A percentile compares a stretch with the other conserved stretches of the same genome.
Conservation (phyloP, 805 yeast genomes). For the Barnettozyma wickerhamii region DNA sequence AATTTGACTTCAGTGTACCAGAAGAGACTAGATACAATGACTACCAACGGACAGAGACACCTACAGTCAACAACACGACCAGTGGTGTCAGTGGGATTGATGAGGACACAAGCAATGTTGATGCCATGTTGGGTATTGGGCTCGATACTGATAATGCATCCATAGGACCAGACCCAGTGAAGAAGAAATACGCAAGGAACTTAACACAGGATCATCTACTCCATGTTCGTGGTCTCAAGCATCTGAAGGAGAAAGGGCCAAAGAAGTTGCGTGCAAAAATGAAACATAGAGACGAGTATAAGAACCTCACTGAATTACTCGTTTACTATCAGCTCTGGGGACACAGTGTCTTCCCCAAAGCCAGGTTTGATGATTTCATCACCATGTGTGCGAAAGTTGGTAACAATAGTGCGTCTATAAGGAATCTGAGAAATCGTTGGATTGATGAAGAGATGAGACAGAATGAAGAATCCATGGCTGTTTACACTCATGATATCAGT, state of each 20-base stretch:
- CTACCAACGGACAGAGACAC: neutral
- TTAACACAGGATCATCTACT: constrained; percentile 50
- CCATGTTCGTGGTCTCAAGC: constrained; percentile 51
- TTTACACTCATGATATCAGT: constrained; percentile 1
- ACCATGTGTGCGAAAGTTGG: constrained; percentile 49
- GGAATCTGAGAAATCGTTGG: constrained; percentile 36
- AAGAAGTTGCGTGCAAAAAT: constrained; percentile 21
- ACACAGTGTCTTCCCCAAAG: constrained; percentile 72
- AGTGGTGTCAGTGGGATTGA: neutral
- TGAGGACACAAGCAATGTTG: too few species aligned
- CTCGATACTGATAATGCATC: neutral
- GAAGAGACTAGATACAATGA: neutral
- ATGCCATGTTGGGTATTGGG: constrained; percentile 11
- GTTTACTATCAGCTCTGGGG: constrained; percentile 71
- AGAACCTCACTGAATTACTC: constrained; percentile 46
- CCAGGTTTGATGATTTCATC: constrained; percentile 68
- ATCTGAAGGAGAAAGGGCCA: constrained; percentile 34
- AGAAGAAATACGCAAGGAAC: constrained; percentile 20
- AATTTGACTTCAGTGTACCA: constrained; percentile 1
- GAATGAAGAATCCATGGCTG: constrained; percentile 5
- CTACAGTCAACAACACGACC: neutral
- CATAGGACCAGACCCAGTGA: neutral
- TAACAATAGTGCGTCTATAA: constrained; percentile 35
- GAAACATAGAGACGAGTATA: constrained; percentile 39
- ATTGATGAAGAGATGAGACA: constrained; percentile 34